Conservation (phyloP, 148 eudicot genomes). For the Dianthus caryophyllus region DNA sequence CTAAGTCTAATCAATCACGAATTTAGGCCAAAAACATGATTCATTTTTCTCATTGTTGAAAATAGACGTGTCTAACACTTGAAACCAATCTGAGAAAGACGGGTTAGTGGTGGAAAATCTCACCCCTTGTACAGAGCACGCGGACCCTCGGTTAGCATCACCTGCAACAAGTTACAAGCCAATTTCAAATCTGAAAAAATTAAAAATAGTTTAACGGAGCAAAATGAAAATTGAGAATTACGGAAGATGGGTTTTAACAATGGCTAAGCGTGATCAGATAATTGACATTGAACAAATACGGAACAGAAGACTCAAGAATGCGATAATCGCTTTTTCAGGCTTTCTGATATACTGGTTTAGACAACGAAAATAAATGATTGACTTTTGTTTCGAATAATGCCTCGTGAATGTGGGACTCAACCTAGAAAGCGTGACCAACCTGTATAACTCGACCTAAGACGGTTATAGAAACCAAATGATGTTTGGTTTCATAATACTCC, state of each 20-base stretch:
- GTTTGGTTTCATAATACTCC: too few relatives aligned
- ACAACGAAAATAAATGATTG: background rate
- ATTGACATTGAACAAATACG: background rate
- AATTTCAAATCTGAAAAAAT: slow-evolving; percentile 8
- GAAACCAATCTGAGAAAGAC: background rate
- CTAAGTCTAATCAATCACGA: background rate
- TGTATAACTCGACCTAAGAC: too few relatives aligned
- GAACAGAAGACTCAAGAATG: background rate
- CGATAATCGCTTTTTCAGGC: background rate
- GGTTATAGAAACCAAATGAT: too few relatives aligned
- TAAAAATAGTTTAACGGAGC: background rate
- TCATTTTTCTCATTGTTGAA: too few relatives aligned
- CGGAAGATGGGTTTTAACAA: background rate
- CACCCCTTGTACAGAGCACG: slow-evolving; percentile 93
- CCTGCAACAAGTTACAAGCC: slow-evolving; percentile 40
- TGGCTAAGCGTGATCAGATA: background rate
- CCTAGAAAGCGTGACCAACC: too few relatives aligned
- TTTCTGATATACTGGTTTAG: background rate
- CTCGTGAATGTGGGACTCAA: too few relatives aligned
- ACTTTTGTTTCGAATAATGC: too few relatives aligned
- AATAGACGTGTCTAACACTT: background rate
- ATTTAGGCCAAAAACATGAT: background rate
- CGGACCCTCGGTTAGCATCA: slow-evolving; percentile 70
- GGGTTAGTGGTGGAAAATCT: slow-evolving; percentile 21
- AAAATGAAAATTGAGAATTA: background rate